Conservation (phyloP, 1,284 basidiomycete genomes). For the Marasmius fiardii region DNA sequence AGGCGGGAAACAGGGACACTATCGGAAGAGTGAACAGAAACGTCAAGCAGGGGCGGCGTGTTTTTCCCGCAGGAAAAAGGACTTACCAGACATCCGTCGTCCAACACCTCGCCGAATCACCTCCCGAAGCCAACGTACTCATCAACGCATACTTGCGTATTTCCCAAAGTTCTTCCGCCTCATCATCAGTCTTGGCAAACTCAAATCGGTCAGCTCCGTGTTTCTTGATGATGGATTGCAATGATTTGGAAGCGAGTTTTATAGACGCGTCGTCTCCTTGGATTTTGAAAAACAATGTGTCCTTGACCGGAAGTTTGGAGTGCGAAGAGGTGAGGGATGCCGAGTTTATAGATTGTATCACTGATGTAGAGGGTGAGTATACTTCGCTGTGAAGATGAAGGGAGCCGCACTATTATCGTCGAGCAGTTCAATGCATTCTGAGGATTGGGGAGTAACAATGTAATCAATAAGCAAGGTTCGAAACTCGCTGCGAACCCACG, state of each 20-base stretch:
- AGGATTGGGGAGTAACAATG: too few species aligned
- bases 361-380: slow-evolving; percentile 25
- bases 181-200: slow-evolving; percentile 74
- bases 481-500: slow-evolving; percentile 33
- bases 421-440: slow-evolving; percentile 81
- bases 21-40: slow-evolving; percentile 3
- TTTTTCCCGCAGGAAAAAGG: neutral
- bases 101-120: slow-evolving; percentile 65
- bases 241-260: slow-evolving; percentile 54
- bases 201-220: slow-evolving; percentile 71
- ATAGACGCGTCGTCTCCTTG: slow-evolving; percentile 70
- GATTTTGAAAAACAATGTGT: slow-evolving; percentile 89
- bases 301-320: slow-evolving; percentile 65
- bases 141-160: slow-evolving; percentile 84
- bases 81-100: slow-evolving; percentile 83
- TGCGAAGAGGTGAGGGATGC: slow-evolving; percentile 47
- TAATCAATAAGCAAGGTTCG: slow-evolving; percentile 17
- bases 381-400: neutral
- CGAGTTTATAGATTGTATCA: slow-evolving; percentile 78
- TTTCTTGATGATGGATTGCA: slow-evolving; percentile 59
- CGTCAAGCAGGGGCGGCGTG: too few species aligned
- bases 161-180: slow-evolving; percentile 84
- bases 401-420: slow-evolving; percentile 59
- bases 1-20: slow-evolving; percentile 80
- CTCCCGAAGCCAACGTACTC: slow-evolving; percentile 64